A percentile compares a stretch with the other conserved stretches of the same genome.
Evolutionary conservation across 306 rosid genomes (phyloP).

Genomic region (Parietaria judaica): DNA sequence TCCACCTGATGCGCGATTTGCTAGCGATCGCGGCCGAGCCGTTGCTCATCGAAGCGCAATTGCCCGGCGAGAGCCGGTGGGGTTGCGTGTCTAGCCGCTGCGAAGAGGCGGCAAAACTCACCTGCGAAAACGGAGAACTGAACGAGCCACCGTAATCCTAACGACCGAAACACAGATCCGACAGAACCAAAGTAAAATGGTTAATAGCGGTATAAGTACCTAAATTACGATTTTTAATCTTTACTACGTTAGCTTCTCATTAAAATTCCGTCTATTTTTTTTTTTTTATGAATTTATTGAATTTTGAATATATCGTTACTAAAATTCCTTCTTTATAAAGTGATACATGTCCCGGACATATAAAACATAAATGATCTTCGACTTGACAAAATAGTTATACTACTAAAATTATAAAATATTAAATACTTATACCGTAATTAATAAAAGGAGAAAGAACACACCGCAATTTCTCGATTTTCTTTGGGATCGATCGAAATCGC

Average conservation of each 20-base stretch:
- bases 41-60: slow-evolving; percentile 4
- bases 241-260: not conserved
- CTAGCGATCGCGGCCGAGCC: slow-evolving; percentile 16
- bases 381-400: not conserved
- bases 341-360: too few species aligned
- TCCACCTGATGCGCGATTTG: slow-evolving; percentile 81
- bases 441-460: slow-evolving; percentile 21
- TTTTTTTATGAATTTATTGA: too few species aligned
- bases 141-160: slow-evolving; percentile 36
- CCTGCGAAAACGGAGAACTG: slow-evolving; percentile 27
- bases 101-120: slow-evolving; percentile 26
- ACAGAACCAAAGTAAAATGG: too few species aligned
- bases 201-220: too few species aligned
- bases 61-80: slow-evolving; percentile 30
- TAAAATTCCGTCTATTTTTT: too few species aligned
- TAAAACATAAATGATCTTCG: slow-evolving; percentile 3
- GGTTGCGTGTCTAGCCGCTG: slow-evolving; percentile 39
- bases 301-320: too few species aligned
- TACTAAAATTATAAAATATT: not conserved
- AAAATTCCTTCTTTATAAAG: too few species aligned
- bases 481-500: slow-evolving; percentile 20
- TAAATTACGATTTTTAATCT: too few species aligned
- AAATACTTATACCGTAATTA: too few species aligned
- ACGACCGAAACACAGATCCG: not conserved
- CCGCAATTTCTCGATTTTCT: slow-evolving; percentile 45